phyloP scores from a whole-genome alignment of 306 rosid genomes.

The Lathyrus sativus region DNA sequence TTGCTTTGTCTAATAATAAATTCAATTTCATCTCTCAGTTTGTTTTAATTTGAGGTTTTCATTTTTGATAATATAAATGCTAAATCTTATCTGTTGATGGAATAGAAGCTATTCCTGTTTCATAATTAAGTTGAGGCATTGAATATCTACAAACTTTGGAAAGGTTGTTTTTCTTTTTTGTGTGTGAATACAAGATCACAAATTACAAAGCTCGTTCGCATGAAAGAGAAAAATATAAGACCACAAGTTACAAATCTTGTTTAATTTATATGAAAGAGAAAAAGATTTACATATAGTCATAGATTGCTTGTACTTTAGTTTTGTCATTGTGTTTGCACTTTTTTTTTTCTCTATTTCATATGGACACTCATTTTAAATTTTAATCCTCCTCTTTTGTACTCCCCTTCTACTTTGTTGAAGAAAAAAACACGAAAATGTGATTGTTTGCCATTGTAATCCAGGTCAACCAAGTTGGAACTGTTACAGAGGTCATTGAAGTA shows the following conservation, averaged over 20 bases:
- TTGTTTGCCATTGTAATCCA: slow-evolving; percentile 40
- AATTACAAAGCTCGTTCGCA: slow-evolving; percentile 15
- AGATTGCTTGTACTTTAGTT: slow-evolving; percentile 30
- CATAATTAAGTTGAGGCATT: slow-evolving; percentile 29
- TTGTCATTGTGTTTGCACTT: not conserved
- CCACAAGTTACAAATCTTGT: slow-evolving; percentile 21
- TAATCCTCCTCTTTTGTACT: slow-evolving; percentile 15
- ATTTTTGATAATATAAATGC: not conserved
- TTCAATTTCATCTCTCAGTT: slow-evolving; percentile 9
- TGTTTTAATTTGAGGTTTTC: not conserved
- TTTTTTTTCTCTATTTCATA: slow-evolving; percentile 1
- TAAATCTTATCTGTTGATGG: slow-evolving; percentile 7
- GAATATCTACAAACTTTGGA: slow-evolving; percentile 28
- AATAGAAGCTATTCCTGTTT: slow-evolving; percentile 28
- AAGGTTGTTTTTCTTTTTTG: slow-evolving; percentile 12
- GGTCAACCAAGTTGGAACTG: slow-evolving; percentile 95
- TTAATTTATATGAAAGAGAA: slow-evolving; percentile 5
- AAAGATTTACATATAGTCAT: not conserved
- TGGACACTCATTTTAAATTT: slow-evolving; percentile 5
- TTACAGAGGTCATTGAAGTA: slow-evolving; percentile 85
- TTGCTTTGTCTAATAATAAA: slow-evolving; percentile 18
- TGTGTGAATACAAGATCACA: slow-evolving; percentile 19
- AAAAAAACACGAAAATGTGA: slow-evolving; percentile 30
- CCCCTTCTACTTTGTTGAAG: slow-evolving; percentile 16
- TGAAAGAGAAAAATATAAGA: slow-evolving; percentile 23